Evolutionary conservation across 2,329 filamentous ascomycete genomes (phyloP).

Genomic region (Penicillium sp.): DNA sequence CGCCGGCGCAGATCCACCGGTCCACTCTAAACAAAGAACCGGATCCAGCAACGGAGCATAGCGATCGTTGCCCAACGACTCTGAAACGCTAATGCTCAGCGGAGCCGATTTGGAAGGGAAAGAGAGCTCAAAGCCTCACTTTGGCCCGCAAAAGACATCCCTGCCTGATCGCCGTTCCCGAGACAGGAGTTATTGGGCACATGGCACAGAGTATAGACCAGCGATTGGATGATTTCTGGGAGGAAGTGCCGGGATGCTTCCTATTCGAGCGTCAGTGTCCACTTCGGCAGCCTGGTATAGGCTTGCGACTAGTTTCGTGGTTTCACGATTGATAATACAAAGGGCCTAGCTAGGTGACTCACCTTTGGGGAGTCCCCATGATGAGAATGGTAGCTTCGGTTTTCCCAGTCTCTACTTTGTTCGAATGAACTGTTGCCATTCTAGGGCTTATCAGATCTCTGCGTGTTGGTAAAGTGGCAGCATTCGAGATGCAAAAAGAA

Average conservation of each 20-base stretch:
- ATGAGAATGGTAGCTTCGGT: no score
- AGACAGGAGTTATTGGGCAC: slow-evolving; percentile 15
- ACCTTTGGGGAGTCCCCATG: no score
- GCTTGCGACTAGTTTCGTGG: no score
- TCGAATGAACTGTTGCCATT: no score
- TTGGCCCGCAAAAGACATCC: slow-evolving; percentile 5
- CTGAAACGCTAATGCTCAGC: slow-evolving; percentile 12
- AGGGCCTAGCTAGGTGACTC: no score
- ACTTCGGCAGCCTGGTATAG: slow-evolving; percentile 1
- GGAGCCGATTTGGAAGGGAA: no score
- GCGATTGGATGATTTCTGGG: not conserved
- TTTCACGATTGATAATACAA: no score
- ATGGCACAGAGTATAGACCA: slow-evolving; percentile 1
- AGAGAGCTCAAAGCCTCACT: slow-evolving; percentile 24
- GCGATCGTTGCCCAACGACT: slow-evolving; percentile 16
- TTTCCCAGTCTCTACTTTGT: no score
- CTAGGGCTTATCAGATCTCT: no score
- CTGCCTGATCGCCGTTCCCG: slow-evolving; percentile 16
- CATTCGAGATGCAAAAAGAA: no score
- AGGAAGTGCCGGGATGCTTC: slow-evolving; percentile 4
- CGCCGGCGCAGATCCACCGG: not conserved
- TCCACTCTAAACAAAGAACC: no score
- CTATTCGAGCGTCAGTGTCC: slow-evolving; percentile 6
- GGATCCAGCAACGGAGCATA: slow-evolving; percentile 1
- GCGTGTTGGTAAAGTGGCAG: no score